phyloP scores from a whole-genome alignment of 257 asterid genomes.

The Petunia axillaris region DNA sequence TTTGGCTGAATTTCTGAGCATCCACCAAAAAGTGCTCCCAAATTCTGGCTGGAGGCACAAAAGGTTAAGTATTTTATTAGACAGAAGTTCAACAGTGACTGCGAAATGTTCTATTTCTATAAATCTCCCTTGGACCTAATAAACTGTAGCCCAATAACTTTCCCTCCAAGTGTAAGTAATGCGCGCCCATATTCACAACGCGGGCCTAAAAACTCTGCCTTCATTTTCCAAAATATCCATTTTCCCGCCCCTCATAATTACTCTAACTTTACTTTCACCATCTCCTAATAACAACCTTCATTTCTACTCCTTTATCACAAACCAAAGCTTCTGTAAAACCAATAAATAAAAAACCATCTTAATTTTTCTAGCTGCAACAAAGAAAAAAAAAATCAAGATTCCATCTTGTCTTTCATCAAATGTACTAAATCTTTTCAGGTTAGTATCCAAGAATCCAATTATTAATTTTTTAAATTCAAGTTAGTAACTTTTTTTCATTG shows the following conservation, averaged over 20 bases:
- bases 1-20: too few species aligned
- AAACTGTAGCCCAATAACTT: not conserved
- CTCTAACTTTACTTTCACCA: slow-evolving; percentile 4
- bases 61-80: too few species aligned
- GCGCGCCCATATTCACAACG: not conserved
- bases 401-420: not conserved
- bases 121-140: not conserved
- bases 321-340: not conserved
- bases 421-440: not conserved
- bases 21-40: too few species aligned
- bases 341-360: not conserved
- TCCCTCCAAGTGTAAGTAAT: slow-evolving; percentile 17
- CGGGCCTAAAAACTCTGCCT: slow-evolving; percentile 1
- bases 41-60: too few species aligned
- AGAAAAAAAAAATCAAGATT: not conserved
- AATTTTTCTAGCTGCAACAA: not conserved
- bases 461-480: not conserved
- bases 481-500: not conserved
- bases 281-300: not conserved
- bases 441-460: not conserved
- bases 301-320: not conserved
- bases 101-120: too few species aligned
- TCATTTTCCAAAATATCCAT: not conserved
- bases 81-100: too few species aligned
- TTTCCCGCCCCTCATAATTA: slow-evolving; percentile 21